A percentile compares a stretch with the other conserved stretches of the same genome.
Evolutionary conservation across 257 asterid species (phyloP).

Genomic region (Solanum infundibuliforme): DNA sequence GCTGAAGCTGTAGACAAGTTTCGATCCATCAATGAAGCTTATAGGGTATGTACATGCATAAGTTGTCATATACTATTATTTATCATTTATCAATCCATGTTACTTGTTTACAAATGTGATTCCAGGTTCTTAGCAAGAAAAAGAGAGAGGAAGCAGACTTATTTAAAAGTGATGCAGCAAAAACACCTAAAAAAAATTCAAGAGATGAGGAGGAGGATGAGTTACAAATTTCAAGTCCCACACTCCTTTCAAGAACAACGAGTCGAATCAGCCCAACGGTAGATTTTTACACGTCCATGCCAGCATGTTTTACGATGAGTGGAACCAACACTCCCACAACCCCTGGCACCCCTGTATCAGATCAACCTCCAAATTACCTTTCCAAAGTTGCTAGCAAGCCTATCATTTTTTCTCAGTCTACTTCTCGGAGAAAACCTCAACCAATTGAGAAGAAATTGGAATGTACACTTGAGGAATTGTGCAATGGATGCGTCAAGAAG

Average conservation of each 20-base stretch:
- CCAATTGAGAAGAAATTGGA: slow-evolving; percentile 58
- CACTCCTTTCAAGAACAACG: slow-evolving; percentile 56
- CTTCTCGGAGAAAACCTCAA: slow-evolving; percentile 46
- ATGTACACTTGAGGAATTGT: slow-evolving; percentile 87
- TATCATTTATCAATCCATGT: background rate
- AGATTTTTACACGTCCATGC: slow-evolving; percentile 16
- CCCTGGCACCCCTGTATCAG: slow-evolving; percentile 30
- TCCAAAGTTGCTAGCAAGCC: slow-evolving; percentile 47
- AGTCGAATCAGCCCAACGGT: slow-evolving; percentile 29
- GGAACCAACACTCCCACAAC: slow-evolving; percentile 32
- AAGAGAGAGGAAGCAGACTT: slow-evolving; percentile 48
- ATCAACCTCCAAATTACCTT: slow-evolving; percentile 8
- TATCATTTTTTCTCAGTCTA: slow-evolving; percentile 67
- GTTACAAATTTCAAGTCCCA: slow-evolving; percentile 52
- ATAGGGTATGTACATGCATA: slow-evolving; percentile 33
- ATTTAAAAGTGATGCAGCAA: slow-evolving; percentile 11
- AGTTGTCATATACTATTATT: too few species aligned
- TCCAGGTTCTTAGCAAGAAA: slow-evolving; percentile 49
- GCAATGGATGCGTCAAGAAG: slow-evolving; percentile 65
- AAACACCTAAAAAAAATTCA: slow-evolving; percentile 18
- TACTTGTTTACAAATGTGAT: background rate
- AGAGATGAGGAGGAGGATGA: slow-evolving; percentile 17
- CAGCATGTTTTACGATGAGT: slow-evolving; percentile 1
- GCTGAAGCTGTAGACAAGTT: slow-evolving; percentile 57
- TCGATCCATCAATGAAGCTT: slow-evolving; percentile 71